Base-by-base conservation (phyloP, 1,139 yeast species). In the Suhomyces atakaporum region DNA sequence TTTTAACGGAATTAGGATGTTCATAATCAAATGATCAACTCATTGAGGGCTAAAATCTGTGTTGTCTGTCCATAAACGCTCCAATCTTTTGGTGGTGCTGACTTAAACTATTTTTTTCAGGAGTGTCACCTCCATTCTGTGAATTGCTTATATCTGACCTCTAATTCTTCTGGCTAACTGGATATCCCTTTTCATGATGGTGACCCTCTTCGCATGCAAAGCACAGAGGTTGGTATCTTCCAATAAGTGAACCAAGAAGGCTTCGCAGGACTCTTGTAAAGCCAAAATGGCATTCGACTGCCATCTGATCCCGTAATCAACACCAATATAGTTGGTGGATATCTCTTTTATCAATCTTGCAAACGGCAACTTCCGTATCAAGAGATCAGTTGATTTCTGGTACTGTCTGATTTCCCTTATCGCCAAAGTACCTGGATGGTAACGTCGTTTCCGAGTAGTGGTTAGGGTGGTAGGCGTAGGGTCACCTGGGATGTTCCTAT, bases 221-320 rank as follows among this genome's bases (percentile, higher is more conserved):
- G 97, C 97, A 63, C 96, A 78, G 33, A 90, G 61, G 51, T 89
- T 89, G 7, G 96, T 89, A 56, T 90, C 97, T 56, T 90, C 97
- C 46, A 90, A 73, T 36, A 90, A 62, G 42, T 89, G 90, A 8
- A 89, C 87, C 46, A 90, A 62, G 52, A 82, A 90, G 3, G 96
- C 95, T 57, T 89, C 97, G 27, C 92, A 79, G 0, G 97, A 96
- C 54, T 90, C 97, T 54, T 90, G 97, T 24, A 90, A 65, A 2
- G 97, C 97, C 54, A 85, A 56, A 11, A 90, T 75, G 1, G 97
- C 97, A 52, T 84, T 79, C 14, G 89, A 79, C 56, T 90, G 96
- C 96, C 97, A 90, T 53, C 94, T 75, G 35, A 86, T 66, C 12
- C 81, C 81, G 41, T 77, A 75, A 30, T 77, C 80, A 8, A 63